phyloP scores from a whole-genome alignment of 1,284 basidiomycete species.

The Cryptococcus sp. region DNA sequence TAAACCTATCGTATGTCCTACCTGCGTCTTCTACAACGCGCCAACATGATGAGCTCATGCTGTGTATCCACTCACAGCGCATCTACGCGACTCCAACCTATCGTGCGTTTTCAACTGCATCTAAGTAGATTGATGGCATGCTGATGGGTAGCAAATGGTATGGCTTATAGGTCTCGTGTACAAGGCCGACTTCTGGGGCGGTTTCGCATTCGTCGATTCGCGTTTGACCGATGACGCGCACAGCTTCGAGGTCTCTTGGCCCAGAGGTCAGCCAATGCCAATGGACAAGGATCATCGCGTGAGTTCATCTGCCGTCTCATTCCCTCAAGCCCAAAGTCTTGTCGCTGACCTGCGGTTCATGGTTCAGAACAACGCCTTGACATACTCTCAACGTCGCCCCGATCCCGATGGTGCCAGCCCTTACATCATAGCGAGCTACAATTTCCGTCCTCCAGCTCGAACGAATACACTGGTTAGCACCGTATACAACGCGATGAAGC shows the following conservation, averaged over 20 bases:
- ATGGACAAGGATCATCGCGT: no score
- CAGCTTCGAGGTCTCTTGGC: background rate
- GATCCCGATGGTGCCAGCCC: background rate
- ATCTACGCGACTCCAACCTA: slow-evolving; percentile 12
- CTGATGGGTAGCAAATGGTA: background rate
- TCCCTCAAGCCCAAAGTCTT: no score
- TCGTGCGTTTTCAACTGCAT: slow-evolving; percentile 4
- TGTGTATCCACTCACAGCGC: slow-evolving; percentile 1
- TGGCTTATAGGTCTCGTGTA: slow-evolving; percentile 6
- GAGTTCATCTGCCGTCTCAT: no score
- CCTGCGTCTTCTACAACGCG: background rate
- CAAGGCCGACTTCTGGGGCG: slow-evolving; percentile 1
- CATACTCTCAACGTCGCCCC: background rate
- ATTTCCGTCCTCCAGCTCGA: background rate
- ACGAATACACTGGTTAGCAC: slow-evolving; percentile 3
- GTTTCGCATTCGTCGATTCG: background rate
- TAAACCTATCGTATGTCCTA: slow-evolving; percentile 11
- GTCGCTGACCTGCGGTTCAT: background rate
- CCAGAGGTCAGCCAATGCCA: background rate
- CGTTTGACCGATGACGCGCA: background rate
- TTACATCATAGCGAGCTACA: background rate
- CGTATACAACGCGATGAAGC: slow-evolving; percentile 19
- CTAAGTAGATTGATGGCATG: background rate
- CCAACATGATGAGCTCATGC: background rate
- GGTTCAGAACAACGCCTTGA: background rate